phyloP scores from a whole-genome alignment of 257 asterid genomes.

The Echium plantagineum region DNA sequence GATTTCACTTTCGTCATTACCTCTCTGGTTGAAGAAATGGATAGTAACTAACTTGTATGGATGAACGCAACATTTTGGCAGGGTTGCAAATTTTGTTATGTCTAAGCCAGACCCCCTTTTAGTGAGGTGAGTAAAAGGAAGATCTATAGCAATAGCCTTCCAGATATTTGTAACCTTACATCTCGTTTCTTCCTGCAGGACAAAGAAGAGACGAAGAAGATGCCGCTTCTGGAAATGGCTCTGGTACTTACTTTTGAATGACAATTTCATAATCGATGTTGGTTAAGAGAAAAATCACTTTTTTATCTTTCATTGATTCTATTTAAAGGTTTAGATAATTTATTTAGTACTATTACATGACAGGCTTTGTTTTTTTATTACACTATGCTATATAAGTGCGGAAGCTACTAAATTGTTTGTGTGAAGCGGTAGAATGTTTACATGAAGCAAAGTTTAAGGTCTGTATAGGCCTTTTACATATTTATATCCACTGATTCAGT shows the following conservation, averaged over 20 bases:
- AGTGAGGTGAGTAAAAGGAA: conserved; percentile 40
- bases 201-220: conserved; percentile 36
- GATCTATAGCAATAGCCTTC: neutral
- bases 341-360: no score
- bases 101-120: conserved; percentile 56
- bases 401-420: no score
- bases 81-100: conserved; percentile 52
- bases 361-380: no score
- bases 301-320: no score
- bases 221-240: conserved; percentile 63
- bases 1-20: neutral
- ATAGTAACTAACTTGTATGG: neutral
- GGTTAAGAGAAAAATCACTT: neutral
- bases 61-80: conserved; percentile 20
- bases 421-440: no score
- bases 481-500: no score
- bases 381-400: no score
- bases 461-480: no score
- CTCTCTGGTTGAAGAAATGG: neutral
- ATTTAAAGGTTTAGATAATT: no score
- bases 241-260: conserved; percentile 32
- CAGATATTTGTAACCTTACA: conserved; percentile 8
- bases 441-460: no score
- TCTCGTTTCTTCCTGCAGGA: conserved; percentile 23
- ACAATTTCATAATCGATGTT: neutral